These are phyloP conservation scores for Colletotrichum cordylinicola DNA, from an alignment of 2,329 filamentous ascomycete genomes.

Conservation along the genomic window DNA sequence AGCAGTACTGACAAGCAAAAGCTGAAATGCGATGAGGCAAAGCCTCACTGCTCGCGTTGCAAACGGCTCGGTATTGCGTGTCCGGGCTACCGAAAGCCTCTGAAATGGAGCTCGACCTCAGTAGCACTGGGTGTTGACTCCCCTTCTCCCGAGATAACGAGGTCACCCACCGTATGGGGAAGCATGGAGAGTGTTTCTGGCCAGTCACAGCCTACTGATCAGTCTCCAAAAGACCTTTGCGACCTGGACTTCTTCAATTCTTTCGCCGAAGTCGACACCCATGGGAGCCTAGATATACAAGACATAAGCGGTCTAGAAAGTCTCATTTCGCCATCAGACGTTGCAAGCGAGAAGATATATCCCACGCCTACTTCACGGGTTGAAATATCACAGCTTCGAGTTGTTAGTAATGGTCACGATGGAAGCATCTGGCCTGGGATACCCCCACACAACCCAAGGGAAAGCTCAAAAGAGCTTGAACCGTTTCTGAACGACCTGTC, in stretches of 20 bases:
- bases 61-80: background rate
- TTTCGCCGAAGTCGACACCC: background rate
- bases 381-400: background rate
- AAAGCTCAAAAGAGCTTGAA: background rate
- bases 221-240: background rate
- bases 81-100: background rate
- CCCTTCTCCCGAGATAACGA: background rate
- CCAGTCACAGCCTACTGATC: background rate
- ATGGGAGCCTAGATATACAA: background rate
- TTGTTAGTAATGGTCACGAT: background rate
- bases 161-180: no score
- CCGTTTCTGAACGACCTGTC: background rate
- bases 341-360: background rate
- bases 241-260: background rate
- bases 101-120: background rate
- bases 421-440: background rate
- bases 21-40: slow-evolving; percentile 6
- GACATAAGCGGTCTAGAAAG: background rate
- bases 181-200: background rate
- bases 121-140: background rate
- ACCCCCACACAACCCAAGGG: background rate
- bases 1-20: background rate
- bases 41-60: background rate
- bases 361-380: background rate
- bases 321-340: background rate